A percentile compares a stretch with the other conserved stretches of the same genome.
Conservation (phyloP, 257 asterid genomes). For the Ocimum tenuiflorum region DNA sequence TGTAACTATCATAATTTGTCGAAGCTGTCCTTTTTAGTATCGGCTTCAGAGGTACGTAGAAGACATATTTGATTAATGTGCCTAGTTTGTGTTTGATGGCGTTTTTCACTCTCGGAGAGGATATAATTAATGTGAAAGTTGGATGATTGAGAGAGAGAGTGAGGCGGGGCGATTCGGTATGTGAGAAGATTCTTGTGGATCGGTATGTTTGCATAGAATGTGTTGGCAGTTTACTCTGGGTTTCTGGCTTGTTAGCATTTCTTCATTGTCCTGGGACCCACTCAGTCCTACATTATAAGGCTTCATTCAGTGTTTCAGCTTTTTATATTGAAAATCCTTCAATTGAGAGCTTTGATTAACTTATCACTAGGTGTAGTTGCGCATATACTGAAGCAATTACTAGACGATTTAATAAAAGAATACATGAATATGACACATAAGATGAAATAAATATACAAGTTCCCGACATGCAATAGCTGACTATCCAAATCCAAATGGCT, state of each 20-base stretch:
- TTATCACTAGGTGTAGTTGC: no score
- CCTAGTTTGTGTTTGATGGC: conserved; percentile 14
- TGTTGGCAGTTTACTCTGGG: conserved; percentile 10
- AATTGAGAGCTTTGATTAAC: no score
- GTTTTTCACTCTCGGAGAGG: not conserved
- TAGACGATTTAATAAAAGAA: no score
- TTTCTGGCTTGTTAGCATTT: not conserved
- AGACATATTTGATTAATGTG: not conserved
- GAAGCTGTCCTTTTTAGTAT: conserved; percentile 41
- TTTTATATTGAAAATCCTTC: no score
- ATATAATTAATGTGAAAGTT: conserved; percentile 10
- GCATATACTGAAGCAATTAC: no score
- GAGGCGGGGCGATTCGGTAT: conserved; percentile 23
- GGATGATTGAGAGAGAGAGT: conserved; percentile 11
- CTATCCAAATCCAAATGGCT: no score
- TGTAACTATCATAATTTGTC: conserved; percentile 13
- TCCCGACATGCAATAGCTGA: no score
- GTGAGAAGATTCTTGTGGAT: conserved; percentile 29
- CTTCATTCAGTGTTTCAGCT: no score
- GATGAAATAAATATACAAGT: no score
- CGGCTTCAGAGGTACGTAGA: conserved; percentile 28
- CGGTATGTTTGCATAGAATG: conserved; percentile 14
- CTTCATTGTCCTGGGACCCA: not conserved
- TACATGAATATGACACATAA: no score
- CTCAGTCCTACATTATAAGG: conserved; percentile 2